phyloP scores from a whole-genome alignment of 164 flowering plant genomes.

The Liriodendron chinense region DNA sequence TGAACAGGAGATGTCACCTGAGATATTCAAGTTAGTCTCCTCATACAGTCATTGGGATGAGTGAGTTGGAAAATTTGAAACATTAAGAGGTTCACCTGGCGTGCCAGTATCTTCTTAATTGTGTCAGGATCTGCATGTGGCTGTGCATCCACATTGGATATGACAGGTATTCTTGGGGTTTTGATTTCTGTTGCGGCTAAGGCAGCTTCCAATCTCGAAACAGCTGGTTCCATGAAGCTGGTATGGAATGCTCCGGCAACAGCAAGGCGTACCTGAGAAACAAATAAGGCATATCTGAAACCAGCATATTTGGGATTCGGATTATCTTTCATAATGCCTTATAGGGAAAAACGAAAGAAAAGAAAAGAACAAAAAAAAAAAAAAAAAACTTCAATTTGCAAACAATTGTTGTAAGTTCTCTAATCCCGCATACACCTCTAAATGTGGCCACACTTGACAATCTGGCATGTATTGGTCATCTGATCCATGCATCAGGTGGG shows the following conservation, averaged over 20 bases:
- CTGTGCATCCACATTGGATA: conserved; percentile 94
- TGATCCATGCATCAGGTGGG: no score
- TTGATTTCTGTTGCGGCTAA: conserved; percentile 77
- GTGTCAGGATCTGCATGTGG: conserved; percentile 91
- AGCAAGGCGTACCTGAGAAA: conserved; percentile 82
- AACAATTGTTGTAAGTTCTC: neutral
- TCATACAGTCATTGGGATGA: neutral
- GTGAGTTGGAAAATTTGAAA: neutral
- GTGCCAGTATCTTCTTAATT: conserved; percentile 86
- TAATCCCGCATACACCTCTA: neutral
- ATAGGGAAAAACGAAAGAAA: no score
- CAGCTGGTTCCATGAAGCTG: conserved; percentile 93
- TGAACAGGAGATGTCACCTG: conserved; percentile 97
- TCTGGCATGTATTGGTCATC: neutral
- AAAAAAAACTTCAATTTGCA: neutral
- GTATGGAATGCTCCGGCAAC: conserved; percentile 99
- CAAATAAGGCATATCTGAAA: neutral
- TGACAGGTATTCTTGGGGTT: conserved; percentile 89
- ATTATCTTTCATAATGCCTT: no score
- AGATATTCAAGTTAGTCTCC: conserved; percentile 4
- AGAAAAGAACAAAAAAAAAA: no score
- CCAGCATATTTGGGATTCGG: neutral
- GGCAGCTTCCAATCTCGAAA: conserved; percentile 91
- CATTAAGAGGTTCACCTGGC: conserved; percentile 49
- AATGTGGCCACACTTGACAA: neutral